phyloP scores from a whole-genome alignment of 805 yeast genomes.

The Sugiyamaella chiloensis region DNA sequence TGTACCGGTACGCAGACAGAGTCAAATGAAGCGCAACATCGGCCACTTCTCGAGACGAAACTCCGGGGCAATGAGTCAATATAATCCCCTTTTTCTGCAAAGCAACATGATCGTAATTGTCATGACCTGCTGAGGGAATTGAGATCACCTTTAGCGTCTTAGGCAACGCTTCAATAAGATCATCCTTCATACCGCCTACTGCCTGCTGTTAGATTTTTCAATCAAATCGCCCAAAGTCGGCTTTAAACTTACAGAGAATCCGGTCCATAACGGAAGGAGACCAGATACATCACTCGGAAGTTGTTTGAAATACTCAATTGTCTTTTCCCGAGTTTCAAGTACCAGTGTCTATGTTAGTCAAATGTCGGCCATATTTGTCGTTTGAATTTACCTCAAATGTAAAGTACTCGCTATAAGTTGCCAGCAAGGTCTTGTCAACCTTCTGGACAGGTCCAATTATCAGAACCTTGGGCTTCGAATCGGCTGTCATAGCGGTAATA shows the following conservation, averaged over 20 bases:
- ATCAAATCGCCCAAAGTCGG: not conserved
- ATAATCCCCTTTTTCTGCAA: constrained; percentile 45
- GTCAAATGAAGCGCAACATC: constrained; percentile 63
- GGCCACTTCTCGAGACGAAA: constrained; percentile 65
- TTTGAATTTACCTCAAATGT: not conserved
- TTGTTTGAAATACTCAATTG: not conserved
- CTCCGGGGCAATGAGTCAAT: constrained; percentile 53
- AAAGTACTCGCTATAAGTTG: not conserved
- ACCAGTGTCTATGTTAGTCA: not conserved
- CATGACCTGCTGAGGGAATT: constrained; percentile 61
- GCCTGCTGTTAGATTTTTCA: not conserved
- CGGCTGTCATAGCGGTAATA: not conserved
- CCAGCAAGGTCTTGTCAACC: not conserved
- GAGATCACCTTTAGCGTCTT: constrained; percentile 45
- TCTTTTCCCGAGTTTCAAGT: not conserved
- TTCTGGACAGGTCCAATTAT: not conserved
- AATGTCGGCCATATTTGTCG: not conserved
- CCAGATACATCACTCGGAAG: not conserved
- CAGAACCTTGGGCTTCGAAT: not conserved
- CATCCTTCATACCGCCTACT: constrained; percentile 23
- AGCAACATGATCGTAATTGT: constrained; percentile 46
- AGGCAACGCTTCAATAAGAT: constrained; percentile 47
- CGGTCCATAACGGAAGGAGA: not conserved
- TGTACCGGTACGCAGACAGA: constrained; percentile 58
- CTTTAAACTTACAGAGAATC: not conserved